Evolutionary conservation across 139 green algal genomes (phyloP).

Genomic region (Coccomyxa sp.): DNA sequence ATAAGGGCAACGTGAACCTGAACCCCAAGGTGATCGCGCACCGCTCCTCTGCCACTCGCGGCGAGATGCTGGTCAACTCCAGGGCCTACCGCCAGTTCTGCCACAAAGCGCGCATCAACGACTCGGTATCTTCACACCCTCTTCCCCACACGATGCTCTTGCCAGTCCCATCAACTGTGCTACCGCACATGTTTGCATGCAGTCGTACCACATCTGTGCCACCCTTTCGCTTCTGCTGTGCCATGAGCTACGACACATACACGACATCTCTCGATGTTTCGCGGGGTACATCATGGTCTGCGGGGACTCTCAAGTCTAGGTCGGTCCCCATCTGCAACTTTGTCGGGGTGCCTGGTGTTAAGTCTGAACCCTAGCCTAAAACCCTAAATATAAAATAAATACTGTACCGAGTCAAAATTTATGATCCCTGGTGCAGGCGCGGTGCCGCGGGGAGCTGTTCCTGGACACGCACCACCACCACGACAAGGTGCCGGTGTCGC

Average conservation of each 20-base stretch:
- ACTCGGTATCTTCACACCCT: slow-evolving; percentile 2
- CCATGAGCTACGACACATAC: not conserved
- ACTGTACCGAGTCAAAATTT: not conserved
- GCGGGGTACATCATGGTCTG: not conserved
- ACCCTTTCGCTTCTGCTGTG: not conserved
- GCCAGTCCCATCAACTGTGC: not conserved
- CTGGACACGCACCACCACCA: not conserved
- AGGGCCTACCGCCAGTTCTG: slow-evolving; percentile 22
- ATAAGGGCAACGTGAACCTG: slow-evolving; percentile 16
- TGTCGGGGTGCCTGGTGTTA: not conserved
- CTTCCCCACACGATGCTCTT: not conserved
- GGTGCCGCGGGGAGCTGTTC: not conserved
- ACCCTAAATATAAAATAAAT: no score
- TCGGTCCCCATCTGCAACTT: not conserved
- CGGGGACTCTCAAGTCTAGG: not conserved
- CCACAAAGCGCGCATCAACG: slow-evolving; percentile 28
- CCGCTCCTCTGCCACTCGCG: slow-evolving; percentile 22
- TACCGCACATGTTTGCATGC: not conserved
- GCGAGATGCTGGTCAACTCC: slow-evolving; percentile 46
- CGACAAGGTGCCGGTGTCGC: not conserved
- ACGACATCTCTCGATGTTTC: not conserved
- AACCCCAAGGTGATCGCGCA: slow-evolving; percentile 37
- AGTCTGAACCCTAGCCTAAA: not conserved
- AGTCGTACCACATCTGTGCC: not conserved
- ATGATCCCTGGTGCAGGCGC: not conserved